phyloP scores from a whole-genome alignment of 2,329 filamentous ascomycete genomes.

The Periglandula ipomoeae region DNA sequence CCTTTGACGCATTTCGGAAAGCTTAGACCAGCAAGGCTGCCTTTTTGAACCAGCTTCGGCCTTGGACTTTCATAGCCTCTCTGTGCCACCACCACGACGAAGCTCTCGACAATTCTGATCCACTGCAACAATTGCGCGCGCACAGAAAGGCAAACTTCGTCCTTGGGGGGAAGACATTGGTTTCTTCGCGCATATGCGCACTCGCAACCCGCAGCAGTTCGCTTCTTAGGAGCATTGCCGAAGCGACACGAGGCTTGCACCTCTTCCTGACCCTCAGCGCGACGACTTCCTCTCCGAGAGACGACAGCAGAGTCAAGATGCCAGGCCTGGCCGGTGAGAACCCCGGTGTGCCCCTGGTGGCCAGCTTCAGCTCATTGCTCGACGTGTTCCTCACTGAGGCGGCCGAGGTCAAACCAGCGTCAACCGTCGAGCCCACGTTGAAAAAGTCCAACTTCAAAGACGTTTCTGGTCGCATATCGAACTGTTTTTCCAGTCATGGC shows the following conservation, averaged over 20 bases:
- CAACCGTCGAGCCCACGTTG: slow-evolving; percentile 64
- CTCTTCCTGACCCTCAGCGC: neutral
- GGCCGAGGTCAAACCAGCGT: slow-evolving; percentile 45
- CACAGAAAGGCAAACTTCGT: neutral
- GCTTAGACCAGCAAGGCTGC: neutral
- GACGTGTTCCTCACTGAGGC: slow-evolving; percentile 50
- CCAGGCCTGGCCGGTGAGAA: slow-evolving; percentile 35
- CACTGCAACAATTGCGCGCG: neutral
- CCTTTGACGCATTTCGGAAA: no score
- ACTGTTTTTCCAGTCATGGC: slow-evolving; percentile 20
- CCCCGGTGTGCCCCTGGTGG: slow-evolving; percentile 43
- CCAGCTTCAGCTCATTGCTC: slow-evolving; percentile 44
- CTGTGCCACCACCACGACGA: neutral
- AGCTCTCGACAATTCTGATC: neutral
- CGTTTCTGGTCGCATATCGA: slow-evolving; percentile 34
- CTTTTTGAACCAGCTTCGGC: neutral
- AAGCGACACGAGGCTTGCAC: neutral
- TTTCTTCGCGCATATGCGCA: neutral
- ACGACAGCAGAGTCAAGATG: slow-evolving; percentile 31
- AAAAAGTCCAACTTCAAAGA: slow-evolving; percentile 56
- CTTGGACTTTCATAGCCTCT: neutral
- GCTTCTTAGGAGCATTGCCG: neutral
- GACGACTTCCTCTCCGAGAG: neutral
- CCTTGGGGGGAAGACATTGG: neutral
- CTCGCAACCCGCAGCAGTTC: neutral